Percentiles rank a stretch among this genome's conserved stretches.
Evolutionary conservation across 306 rosid genomes (phyloP).

Genomic region (Citrullus colocynthis): DNA sequence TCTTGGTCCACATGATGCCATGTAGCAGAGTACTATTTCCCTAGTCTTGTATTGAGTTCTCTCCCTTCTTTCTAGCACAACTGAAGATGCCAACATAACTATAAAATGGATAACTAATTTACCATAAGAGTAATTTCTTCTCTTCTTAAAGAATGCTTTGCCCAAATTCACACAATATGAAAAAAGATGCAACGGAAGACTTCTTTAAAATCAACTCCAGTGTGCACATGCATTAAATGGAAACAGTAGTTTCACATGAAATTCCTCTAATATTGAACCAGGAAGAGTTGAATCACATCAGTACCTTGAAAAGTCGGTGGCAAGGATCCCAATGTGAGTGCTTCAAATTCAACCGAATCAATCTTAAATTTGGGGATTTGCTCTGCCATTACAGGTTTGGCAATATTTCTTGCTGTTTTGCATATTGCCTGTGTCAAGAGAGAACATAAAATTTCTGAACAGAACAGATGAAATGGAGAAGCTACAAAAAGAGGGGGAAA

Average conservation of each 20-base stretch:
- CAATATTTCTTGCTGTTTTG: slow-evolving; percentile 53
- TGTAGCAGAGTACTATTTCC: neutral
- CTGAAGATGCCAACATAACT: neutral
- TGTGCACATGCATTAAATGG: neutral
- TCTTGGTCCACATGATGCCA: neutral
- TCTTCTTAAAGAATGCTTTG: neutral
- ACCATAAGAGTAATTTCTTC: neutral
- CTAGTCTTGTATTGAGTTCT: neutral
- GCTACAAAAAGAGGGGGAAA: neutral
- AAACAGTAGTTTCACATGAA: neutral
- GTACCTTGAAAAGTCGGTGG: slow-evolving; percentile 94
- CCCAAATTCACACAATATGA: neutral
- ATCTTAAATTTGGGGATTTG: slow-evolving; percentile 72
- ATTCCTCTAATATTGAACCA: neutral
- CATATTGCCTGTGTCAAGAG: slow-evolving; percentile 51
- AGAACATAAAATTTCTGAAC: neutral
- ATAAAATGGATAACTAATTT: neutral
- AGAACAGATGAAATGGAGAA: neutral
- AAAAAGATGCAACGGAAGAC: neutral
- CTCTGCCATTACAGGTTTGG: slow-evolving; percentile 75
- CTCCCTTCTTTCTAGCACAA: neutral
- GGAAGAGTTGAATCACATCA: slow-evolving; percentile 5
- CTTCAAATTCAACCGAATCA: slow-evolving; percentile 64
- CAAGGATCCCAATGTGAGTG: slow-evolving; percentile 58
- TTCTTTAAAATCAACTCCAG: neutral